Conservation (phyloP, 2,329 filamentous ascomycete species). For the Colletotrichum aenigma region DNA sequence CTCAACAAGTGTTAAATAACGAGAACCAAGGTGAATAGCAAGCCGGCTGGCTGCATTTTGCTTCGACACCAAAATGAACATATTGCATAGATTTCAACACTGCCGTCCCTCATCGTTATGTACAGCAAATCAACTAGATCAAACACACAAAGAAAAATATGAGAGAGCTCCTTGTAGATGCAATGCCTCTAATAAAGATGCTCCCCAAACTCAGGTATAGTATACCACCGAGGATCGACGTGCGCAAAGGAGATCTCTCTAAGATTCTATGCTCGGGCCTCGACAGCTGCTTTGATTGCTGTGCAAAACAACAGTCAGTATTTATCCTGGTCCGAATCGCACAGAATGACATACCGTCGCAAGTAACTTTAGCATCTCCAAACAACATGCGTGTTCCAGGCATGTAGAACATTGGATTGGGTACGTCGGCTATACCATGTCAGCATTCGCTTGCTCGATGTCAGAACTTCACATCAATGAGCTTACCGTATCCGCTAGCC, state of each 20-base stretch:
- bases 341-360: constrained; percentile 65
- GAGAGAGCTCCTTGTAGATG: constrained; percentile 13
- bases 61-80: neutral
- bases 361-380: constrained; percentile 84
- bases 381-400: constrained; percentile 90
- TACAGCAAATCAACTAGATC: neutral
- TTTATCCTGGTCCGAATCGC: no score
- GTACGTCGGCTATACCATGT: constrained; percentile 71
- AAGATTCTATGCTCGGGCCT: constrained; percentile 26
- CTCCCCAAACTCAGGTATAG: neutral
- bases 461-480: neutral
- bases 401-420: constrained; percentile 95
- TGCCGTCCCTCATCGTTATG: neutral
- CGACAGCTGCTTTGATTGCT: constrained; percentile 47
- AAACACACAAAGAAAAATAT: neutral
- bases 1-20: neutral
- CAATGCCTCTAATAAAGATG: constrained; percentile 12
- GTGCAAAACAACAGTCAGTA: constrained; percentile 23
- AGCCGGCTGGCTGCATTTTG: neutral
- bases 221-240: neutral
- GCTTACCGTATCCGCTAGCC: constrained; percentile 82
- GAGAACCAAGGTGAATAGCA: fast-evolving
- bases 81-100: neutral
- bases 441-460: neutral
- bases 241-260: constrained; percentile 10